Evolutionary conservation across 1,284 basidiomycete species (phyloP).

Genomic region (Microstroma glucosiphilum): DNA sequence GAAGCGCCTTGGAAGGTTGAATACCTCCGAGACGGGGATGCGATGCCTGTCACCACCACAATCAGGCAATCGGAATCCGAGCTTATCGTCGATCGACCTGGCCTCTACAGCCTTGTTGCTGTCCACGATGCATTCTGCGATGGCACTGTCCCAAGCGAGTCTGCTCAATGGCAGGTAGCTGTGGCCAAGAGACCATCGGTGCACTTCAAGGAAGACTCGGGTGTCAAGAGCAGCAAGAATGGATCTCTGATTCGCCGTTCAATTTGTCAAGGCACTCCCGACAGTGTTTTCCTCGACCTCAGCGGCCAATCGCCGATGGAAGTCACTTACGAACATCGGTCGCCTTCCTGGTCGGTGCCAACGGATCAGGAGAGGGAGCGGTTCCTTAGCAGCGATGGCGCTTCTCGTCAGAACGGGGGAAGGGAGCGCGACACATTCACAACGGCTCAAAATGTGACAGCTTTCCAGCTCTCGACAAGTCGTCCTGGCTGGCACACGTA

Average conservation of each 20-base stretch:
- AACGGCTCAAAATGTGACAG: slow-evolving; percentile 72
- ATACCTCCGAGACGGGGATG: slow-evolving; percentile 62
- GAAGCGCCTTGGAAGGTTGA: slow-evolving; percentile 59
- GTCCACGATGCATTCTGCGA: slow-evolving; percentile 77
- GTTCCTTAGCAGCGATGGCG: neutral
- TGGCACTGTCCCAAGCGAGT: slow-evolving; percentile 62
- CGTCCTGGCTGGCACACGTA: slow-evolving; percentile 77
- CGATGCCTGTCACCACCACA: slow-evolving; percentile 47
- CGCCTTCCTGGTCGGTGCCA: slow-evolving; percentile 19
- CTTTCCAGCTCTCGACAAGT: slow-evolving; percentile 75
- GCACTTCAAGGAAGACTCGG: slow-evolving; percentile 23
- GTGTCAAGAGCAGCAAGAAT: slow-evolving; percentile 21
- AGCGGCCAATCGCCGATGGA: slow-evolving; percentile 57
- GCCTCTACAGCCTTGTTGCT: slow-evolving; percentile 68
- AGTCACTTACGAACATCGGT: slow-evolving; percentile 29
- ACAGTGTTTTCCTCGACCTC: slow-evolving; percentile 72
- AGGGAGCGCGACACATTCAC: slow-evolving; percentile 59
- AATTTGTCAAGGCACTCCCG: slow-evolving; percentile 73
- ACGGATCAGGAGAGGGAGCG: slow-evolving; percentile 30
- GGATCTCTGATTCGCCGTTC: slow-evolving; percentile 58
- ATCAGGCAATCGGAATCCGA: slow-evolving; percentile 66
- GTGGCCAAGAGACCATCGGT: slow-evolving; percentile 66
- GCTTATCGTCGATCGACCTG: slow-evolving; percentile 64
- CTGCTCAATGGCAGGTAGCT: slow-evolving; percentile 65
- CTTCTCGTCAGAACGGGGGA: neutral